A percentile compares a stretch with the other conserved stretches of the same genome.
phyloP scores from a whole-genome alignment of 371 early-diverging fungal species.

The Actinomucor elegans region DNA sequence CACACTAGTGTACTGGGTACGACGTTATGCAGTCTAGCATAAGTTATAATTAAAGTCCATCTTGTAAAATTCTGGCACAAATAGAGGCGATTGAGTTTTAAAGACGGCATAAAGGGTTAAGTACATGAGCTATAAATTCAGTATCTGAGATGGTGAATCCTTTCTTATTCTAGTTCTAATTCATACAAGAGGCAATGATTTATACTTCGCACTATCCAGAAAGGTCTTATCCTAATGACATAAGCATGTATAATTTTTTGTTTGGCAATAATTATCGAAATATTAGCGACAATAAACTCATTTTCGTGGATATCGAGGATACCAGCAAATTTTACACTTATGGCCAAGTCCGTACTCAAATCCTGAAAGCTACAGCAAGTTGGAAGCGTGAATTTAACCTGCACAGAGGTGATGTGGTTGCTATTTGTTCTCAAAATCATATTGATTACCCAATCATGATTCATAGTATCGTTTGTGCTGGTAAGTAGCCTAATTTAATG shows the following conservation, averaged over 20 bases:
- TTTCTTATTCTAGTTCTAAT: too few relatives aligned
- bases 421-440: constrained; percentile 63
- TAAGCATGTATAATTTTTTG: neutral
- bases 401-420: constrained; percentile 60
- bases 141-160: too few relatives aligned
- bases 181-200: too few relatives aligned
- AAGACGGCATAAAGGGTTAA: too few relatives aligned
- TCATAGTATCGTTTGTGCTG: constrained; percentile 17
- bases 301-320: neutral
- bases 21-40: too few relatives aligned
- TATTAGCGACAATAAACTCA: neutral
- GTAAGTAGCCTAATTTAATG: constrained; percentile 13
- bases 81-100: too few relatives aligned
- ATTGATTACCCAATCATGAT: constrained; percentile 10
- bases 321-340: neutral
- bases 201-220: too few relatives aligned
- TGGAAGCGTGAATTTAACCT: neutral
- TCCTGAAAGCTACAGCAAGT: neutral
- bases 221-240: too few relatives aligned
- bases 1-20: too few relatives aligned
- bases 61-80: too few relatives aligned
- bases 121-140: too few relatives aligned
- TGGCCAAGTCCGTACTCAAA: neutral
- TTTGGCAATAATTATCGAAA: neutral
- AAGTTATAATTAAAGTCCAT: too few relatives aligned